Conservation (phyloP, 345 rosid species). For the Raphanus raphanistrum region DNA sequence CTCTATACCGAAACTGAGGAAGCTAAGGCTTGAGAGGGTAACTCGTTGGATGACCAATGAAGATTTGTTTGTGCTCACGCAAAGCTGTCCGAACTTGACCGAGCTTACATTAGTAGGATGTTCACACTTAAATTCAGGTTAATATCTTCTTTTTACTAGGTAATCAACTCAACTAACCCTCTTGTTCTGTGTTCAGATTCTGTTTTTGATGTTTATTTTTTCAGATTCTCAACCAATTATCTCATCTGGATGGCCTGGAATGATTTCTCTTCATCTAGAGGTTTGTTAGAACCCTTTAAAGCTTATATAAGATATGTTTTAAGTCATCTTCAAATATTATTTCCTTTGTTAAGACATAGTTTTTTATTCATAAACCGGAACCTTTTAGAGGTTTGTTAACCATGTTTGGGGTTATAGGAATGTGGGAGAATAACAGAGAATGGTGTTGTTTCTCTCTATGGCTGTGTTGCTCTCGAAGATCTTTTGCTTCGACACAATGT, state of each 20-base stretch:
- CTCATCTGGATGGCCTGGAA: slow-evolving; percentile 77
- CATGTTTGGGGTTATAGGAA: slow-evolving; percentile 46
- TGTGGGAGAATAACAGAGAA: slow-evolving; percentile 63
- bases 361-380: background rate
- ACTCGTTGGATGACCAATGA: slow-evolving; percentile 72
- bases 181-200: slow-evolving; percentile 8
- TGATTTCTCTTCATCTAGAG: slow-evolving; percentile 68
- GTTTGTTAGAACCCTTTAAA: slow-evolving; percentile 38
- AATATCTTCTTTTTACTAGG: background rate
- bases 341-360: background rate
- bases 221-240: slow-evolving; percentile 63
- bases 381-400: background rate
- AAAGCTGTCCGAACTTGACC: slow-evolving; percentile 50
- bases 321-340: background rate
- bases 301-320: background rate
- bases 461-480: slow-evolving; percentile 69
- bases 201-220: slow-evolving; percentile 3
- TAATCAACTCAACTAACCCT: background rate
- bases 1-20: slow-evolving; percentile 49
- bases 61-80: slow-evolving; percentile 61
- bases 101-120: slow-evolving; percentile 72
- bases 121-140: slow-evolving; percentile 64
- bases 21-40: slow-evolving; percentile 69
- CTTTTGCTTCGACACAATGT: slow-evolving; percentile 80
- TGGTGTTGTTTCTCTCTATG: slow-evolving; percentile 58